Base-by-base conservation (phyloP, 768 basidiomycete genomes). In the Xerocomus potaroensis region DNA sequence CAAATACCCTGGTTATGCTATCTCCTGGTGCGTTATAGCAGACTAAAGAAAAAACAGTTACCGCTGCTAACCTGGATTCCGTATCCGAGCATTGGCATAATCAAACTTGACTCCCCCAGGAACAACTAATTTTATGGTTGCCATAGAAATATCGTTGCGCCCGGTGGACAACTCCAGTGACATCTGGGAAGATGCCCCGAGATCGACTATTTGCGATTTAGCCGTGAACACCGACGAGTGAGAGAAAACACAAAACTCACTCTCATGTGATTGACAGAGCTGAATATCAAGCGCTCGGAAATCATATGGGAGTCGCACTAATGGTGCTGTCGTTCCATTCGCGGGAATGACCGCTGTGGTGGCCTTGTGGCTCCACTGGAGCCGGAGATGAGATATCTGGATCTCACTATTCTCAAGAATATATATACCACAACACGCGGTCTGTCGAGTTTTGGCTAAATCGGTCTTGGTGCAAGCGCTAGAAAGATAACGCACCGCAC, bases 381-480 rank as follows among this genome's bases (percentile, higher is more conserved):
- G 72, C 37, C 76, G 68, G 14, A 93, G 71, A 24, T 74, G 76
- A 4, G 83, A 76, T 47, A 87, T 68, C 14, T 75, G 78, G 19
- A 87, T 71, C 64, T 90, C 83, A 14, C 77, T 84, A 29, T 73
- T 72, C 27, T 90, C 85, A 21, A 87, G 70, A 3, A 80, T 55
- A 58, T 85, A 90, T 1, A 76, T 72, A 10, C 93, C 94, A 37
- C 74, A 69, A 14, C 81, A 73, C 4, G 87, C 77, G 14, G 81
- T 85, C 91, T 54, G 43, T 56, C 22, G 19, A 33, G 41, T 27
- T 14, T 4, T 27, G 31, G 19, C 31, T 52, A 11, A 34, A 41
- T 4, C n/a, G 40, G 36, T 36, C n/a, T 39, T 16, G 26, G 14
- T 50, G 8, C 6, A 38, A 30, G 26, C 12, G 14, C 24, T 8